Conservation (phyloP, 805 yeast species). For the Zygosaccharomyces bisporus region DNA sequence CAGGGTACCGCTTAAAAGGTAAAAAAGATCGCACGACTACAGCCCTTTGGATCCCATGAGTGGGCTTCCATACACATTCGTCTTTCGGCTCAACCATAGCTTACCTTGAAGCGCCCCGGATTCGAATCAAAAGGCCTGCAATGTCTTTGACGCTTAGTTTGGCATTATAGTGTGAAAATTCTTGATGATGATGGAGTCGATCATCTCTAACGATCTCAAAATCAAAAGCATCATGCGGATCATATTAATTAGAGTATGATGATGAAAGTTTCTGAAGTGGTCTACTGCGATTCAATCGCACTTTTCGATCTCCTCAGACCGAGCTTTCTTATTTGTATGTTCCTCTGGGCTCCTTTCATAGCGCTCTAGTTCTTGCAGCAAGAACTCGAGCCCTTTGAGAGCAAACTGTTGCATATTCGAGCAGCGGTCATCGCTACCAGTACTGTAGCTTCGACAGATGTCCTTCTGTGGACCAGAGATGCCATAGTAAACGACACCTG, state of each 20-base stretch:
- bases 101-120: background rate
- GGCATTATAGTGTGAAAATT: constrained; percentile 1
- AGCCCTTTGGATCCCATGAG: constrained; percentile 44
- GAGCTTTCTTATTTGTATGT: constrained; percentile 9
- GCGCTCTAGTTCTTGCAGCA: constrained; percentile 46
- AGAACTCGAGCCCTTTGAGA: constrained; percentile 54
- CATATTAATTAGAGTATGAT: background rate
- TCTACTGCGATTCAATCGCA: background rate
- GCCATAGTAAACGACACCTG: constrained; percentile 70
- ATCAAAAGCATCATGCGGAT: no score
- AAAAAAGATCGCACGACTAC: constrained; percentile 42
- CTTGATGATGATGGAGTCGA: background rate
- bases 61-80: constrained; percentile 42
- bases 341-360: constrained; percentile 5
- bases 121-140: background rate
- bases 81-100: constrained; percentile 2
- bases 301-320: background rate
- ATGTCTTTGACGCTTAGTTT: background rate
- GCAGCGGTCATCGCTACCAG: constrained; percentile 52
- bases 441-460: constrained; percentile 41
- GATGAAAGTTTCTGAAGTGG: background rate
- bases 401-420: constrained; percentile 78
- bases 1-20: constrained; percentile 42
- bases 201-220: background rate
- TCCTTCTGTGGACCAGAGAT: constrained; percentile 63